These are phyloP conservation scores for Hypholoma fasciculare DNA, from an alignment of 768 basidiomycete species.

Conservation along the genomic window DNA sequence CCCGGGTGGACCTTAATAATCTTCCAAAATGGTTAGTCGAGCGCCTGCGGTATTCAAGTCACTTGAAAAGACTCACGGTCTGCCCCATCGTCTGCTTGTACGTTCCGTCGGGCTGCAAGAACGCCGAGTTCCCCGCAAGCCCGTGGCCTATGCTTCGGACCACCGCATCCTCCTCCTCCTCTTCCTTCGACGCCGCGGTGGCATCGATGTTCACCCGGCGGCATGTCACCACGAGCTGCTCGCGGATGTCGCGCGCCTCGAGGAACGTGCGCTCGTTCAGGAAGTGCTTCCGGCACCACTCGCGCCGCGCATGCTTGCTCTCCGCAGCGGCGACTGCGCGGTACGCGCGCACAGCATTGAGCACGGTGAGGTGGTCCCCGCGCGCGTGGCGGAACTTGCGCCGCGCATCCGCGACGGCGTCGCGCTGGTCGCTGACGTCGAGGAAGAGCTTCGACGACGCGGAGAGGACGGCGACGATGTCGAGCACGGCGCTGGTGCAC, in stretches of 20 bases:
- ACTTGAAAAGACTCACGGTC: slow-evolving; percentile 39
- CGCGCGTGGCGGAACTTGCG: slow-evolving; percentile 78
- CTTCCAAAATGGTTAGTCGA: slow-evolving; percentile 27
- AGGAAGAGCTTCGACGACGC: slow-evolving; percentile 81
- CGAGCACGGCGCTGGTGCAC: slow-evolving; percentile 79
- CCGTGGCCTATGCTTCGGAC: slow-evolving; percentile 75
- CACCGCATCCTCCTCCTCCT: slow-evolving; percentile 58
- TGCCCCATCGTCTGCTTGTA: slow-evolving; percentile 85
- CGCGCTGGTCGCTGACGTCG: slow-evolving; percentile 74
- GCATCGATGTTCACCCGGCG: slow-evolving; percentile 60
- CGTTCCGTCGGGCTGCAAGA: slow-evolving; percentile 80
- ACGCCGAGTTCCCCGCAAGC: slow-evolving; percentile 79
- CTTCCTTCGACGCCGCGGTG: slow-evolving; percentile 54
- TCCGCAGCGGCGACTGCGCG: slow-evolving; percentile 59
- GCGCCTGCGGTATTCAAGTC: too few relatives aligned
- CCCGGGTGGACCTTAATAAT: slow-evolving; percentile 90
- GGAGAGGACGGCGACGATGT: slow-evolving; percentile 83
- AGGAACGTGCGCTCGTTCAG: slow-evolving; percentile 80
- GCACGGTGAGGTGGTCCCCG: slow-evolving; percentile 90
- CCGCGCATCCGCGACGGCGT: slow-evolving; percentile 67
- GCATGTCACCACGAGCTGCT: slow-evolving; percentile 75
- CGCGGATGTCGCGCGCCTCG: slow-evolving; percentile 77
- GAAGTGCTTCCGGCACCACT: slow-evolving; percentile 86
- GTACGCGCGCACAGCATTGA: slow-evolving; percentile 85
- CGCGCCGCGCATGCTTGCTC: slow-evolving; percentile 46